Conservation (phyloP, 2,329 filamentous ascomycete genomes). For the Ploettnerulaceae sp. region DNA sequence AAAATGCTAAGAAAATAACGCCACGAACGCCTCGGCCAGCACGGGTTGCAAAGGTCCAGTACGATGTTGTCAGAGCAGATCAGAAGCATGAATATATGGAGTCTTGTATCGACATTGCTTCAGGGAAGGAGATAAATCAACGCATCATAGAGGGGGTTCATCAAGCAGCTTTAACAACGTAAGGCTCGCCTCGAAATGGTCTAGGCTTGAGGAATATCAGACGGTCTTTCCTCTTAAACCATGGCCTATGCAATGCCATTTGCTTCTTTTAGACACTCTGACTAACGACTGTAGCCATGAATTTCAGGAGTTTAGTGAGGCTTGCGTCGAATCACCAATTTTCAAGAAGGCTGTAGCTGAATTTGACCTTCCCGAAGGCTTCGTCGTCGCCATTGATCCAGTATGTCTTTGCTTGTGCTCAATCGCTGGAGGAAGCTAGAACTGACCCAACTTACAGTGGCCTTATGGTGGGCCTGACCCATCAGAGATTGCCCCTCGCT, state of each 20-base stretch:
- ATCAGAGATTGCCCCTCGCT: conserved; percentile 43
- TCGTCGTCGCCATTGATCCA: conserved; percentile 49
- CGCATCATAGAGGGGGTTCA: conserved; percentile 43
- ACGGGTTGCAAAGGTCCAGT: conserved; percentile 49
- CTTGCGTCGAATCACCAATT: conserved; percentile 39
- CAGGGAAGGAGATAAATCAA: conserved; percentile 39
- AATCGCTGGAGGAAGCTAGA: not conserved
- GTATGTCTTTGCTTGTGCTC: not conserved
- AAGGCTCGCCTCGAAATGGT: no score
- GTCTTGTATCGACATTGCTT: conserved; percentile 45
- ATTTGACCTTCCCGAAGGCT: conserved; percentile 49
- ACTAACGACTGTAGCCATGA: conserved; percentile 10
- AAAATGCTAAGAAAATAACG: conserved; percentile 38
- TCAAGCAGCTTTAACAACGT: conserved; percentile 45
- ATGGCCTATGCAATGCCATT: not conserved
- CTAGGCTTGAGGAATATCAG: no score
- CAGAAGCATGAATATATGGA: conserved; percentile 51
- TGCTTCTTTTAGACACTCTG: not conserved
- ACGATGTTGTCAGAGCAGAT: conserved; percentile 49
- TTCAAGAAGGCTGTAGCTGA: conserved; percentile 48
- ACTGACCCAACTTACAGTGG: conserved; percentile 35
- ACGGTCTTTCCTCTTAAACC: no score
- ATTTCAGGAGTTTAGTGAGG: conserved; percentile 20
- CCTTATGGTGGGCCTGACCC: conserved; percentile 50
- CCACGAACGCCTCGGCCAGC: conserved; percentile 38